Base-by-base conservation (phyloP, 2,329 filamentous ascomycete species). In the Sporothrix globosa region DNA sequence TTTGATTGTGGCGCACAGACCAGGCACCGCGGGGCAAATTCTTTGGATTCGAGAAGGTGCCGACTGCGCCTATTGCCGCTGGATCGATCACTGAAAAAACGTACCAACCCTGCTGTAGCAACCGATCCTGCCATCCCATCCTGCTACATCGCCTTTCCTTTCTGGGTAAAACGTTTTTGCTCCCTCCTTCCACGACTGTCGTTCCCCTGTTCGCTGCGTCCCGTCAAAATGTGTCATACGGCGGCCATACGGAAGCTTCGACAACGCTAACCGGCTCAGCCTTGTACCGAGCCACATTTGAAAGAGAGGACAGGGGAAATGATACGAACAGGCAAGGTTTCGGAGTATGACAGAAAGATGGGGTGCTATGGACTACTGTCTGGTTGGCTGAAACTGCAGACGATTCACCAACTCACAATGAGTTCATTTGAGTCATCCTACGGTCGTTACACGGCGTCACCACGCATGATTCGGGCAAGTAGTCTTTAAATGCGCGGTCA, bases 401-500 rank as follows among this genome's bases (percentile, higher is more conserved):
- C 21, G 46, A 39, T 46, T 39, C 24, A 41, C 65, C 52, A 14
- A 53, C 65, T 54, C 65, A 56, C 19, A 24, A 44, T 67, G 65
- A 67, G n/a, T 54, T 54, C 52, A 44, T 52, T 67, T 67, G 50
- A 67, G n/a, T 67, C 65, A 67, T 67, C 48, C 44, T 44, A 41
- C 50, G 65, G 48, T 4, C 41, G 48, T 67, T 66, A 19, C 27
- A 13, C 13, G 1, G 19, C 30, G 17, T 6, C 10, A 24, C 61
- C 30, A 50, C 10, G 41, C 60, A 30, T 50, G 44, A 30, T 46
- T 61, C 11, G 6, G 10, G 58, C 11, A 46, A 61, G 4, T 44
- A 44, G 41, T 44, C 9, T 61, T n/a, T 1, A 50, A 21, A 27
- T 6, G 21, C 24, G 19, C 21, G 11, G 10, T 19, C 10, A 19